A percentile compares a stretch with the other conserved stretches of the same genome.
These are phyloP conservation scores for Debaryomyces tyrocola DNA, from an alignment of 805 yeast species.

Conservation along the genomic window DNA sequence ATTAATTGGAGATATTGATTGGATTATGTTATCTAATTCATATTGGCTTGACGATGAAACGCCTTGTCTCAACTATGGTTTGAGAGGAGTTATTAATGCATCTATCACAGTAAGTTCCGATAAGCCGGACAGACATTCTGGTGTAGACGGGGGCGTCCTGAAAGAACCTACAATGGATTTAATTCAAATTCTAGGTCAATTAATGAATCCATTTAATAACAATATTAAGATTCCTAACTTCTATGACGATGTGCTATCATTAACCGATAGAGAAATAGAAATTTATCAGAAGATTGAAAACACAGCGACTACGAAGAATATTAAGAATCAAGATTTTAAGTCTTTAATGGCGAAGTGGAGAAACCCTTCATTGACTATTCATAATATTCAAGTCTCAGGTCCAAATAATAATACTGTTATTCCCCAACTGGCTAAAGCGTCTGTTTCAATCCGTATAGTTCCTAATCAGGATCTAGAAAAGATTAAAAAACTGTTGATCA, in stretches of 20 bases:
- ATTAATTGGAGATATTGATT: slow-evolving; percentile 67
- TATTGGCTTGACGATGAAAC: slow-evolving; percentile 89
- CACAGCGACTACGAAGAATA: slow-evolving; percentile 25
- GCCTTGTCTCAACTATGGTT: slow-evolving; percentile 92
- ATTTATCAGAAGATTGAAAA: slow-evolving; percentile 62
- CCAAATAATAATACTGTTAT: slow-evolving; percentile 89
- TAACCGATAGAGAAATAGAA: slow-evolving; percentile 56
- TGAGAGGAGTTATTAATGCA: slow-evolving; percentile 87
- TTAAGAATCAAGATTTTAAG: slow-evolving; percentile 36
- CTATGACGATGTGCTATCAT: slow-evolving; percentile 62
- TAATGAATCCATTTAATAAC: slow-evolving; percentile 48
- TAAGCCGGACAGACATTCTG: slow-evolving; percentile 89
- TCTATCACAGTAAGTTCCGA: slow-evolving; percentile 70
- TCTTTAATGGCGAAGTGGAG: slow-evolving; percentile 83
- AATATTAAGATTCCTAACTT: slow-evolving; percentile 66
- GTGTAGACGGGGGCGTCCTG: slow-evolving; percentile 91
- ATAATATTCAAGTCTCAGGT: slow-evolving; percentile 82
- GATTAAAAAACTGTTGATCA: slow-evolving; percentile 51
- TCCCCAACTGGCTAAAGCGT: slow-evolving; percentile 75
- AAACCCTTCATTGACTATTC: slow-evolving; percentile 84
- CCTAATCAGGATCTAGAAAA: slow-evolving; percentile 76
- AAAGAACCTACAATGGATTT: slow-evolving; percentile 89
- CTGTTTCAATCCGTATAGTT: slow-evolving; percentile 80
- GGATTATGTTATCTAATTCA: slow-evolving; percentile 87
- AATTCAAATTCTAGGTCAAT: slow-evolving; percentile 64